Evolutionary conservation across 2,329 filamentous ascomycete genomes (phyloP).

Genomic region (Xylaria sp.): DNA sequence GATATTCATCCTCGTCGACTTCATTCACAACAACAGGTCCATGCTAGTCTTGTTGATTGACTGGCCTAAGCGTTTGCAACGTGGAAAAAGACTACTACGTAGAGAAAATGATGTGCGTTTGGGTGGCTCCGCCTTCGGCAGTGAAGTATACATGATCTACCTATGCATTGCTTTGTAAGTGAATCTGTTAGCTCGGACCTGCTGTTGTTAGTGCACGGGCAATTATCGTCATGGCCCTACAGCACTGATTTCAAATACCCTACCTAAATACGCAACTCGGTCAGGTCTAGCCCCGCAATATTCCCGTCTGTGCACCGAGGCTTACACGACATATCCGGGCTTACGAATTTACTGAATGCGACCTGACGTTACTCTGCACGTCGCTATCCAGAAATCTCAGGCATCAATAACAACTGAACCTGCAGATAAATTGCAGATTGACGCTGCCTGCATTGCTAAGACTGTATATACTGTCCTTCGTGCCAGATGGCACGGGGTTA

Average conservation of each 20-base stretch:
- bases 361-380: background rate
- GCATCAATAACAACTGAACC: background rate
- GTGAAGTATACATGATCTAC: background rate
- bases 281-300: background rate
- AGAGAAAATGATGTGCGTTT: too few species aligned
- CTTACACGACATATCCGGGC: background rate
- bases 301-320: background rate
- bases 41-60: too few species aligned
- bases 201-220: constrained; percentile 1
- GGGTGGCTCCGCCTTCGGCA: too few species aligned
- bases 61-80: too few species aligned
- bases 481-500: background rate
- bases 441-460: background rate
- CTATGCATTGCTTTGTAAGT: background rate
- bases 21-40: too few species aligned
- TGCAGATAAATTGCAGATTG: background rate
- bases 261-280: background rate
- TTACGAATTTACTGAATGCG: background rate
- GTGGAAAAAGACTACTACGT: too few species aligned
- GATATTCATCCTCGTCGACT: too few species aligned
- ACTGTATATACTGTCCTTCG: background rate
- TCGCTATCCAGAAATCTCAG: background rate
- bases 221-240: background rate
- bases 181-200: background rate
- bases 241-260: background rate